Conservation (phyloP, 108 stramenopile species). For the Cylindrotheca fusiformis region DNA sequence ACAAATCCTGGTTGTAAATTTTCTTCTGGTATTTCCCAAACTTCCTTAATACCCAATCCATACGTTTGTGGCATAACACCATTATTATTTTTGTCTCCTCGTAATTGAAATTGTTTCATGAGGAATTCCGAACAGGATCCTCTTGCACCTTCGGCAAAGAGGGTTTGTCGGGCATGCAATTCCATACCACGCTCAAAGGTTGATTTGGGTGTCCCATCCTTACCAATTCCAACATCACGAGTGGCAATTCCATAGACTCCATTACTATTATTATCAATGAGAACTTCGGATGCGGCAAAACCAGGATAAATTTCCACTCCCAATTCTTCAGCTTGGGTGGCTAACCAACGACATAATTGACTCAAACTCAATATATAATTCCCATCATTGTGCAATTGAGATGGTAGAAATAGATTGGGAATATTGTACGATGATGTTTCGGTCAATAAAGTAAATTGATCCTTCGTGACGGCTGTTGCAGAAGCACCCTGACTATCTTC, state of each 20-base stretch:
- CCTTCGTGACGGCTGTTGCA: conserved; percentile 87
- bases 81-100: conserved; percentile 56
- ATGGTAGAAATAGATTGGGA: conserved; percentile 80
- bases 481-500: conserved; percentile 51
- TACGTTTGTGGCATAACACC: conserved; percentile 85
- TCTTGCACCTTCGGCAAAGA: conserved; percentile 98
- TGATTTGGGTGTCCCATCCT: conserved; percentile 86
- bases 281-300: conserved; percentile 94
- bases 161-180: conserved; percentile 91
- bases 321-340: conserved; percentile 91
- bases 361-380: conserved; percentile 94
- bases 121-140: conserved; percentile 94
- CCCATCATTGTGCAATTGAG: conserved; percentile 93
- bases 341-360: conserved; percentile 94
- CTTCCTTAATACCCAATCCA: conserved; percentile 99
- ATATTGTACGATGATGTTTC: conserved; percentile 59
- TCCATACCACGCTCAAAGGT: conserved; percentile 97
- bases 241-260: conserved; percentile 92
- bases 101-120: conserved; percentile 88
- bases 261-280: conserved; percentile 53
- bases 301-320: conserved; percentile 99
- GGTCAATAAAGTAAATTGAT: conserved; percentile 83
- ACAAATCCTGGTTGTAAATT: conserved; percentile 91
- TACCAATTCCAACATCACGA: conserved; percentile 95
- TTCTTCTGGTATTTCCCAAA: conserved; percentile 96